Conservation (phyloP, 768 basidiomycete genomes). For the Leccinum boreale region DNA sequence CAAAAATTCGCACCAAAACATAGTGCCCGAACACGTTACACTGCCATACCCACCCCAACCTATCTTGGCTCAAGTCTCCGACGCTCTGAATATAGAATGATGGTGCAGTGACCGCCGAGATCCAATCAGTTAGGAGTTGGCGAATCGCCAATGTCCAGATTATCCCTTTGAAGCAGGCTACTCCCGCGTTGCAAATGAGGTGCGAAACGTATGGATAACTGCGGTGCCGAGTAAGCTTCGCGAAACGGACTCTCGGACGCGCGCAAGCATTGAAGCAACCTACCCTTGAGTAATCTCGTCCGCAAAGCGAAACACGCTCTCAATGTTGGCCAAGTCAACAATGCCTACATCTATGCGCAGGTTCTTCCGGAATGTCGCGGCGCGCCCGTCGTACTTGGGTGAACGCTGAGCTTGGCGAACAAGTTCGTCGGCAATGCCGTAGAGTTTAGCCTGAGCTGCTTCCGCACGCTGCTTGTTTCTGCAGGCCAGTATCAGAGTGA, state of each 20-base stretch:
- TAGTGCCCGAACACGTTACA: conserved; percentile 84
- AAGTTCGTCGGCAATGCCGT: conserved; percentile 51
- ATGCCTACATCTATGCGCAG: conserved; percentile 56
- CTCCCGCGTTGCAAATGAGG: conserved; percentile 77
- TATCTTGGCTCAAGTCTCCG: conserved; percentile 63
- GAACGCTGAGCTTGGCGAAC: conserved; percentile 36
- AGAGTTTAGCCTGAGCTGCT: conserved; percentile 54
- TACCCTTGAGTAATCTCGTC: conserved; percentile 53
- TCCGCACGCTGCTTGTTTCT: conserved; percentile 63
- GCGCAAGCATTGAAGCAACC: conserved; percentile 17
- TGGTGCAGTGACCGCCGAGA: conserved; percentile 52
- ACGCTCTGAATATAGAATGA: conserved; percentile 52
- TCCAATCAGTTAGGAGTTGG: conserved; percentile 46
- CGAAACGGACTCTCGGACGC: neutral
- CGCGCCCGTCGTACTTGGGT: conserved; percentile 47
- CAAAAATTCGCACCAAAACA: conserved; percentile 52
- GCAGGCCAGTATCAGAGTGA: conserved; percentile 82
- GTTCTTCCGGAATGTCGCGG: conserved; percentile 54
- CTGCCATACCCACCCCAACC: conserved; percentile 81
- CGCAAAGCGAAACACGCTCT: conserved; percentile 61
- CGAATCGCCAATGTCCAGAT: conserved; percentile 44
- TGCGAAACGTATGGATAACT: conserved; percentile 84
- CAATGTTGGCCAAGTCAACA: conserved; percentile 63
- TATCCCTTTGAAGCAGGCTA: conserved; percentile 54
- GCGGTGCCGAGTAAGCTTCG: neutral